Evolutionary conservation across 305 asterid species (phyloP).

Genomic region (Fraxinus ornus): DNA sequence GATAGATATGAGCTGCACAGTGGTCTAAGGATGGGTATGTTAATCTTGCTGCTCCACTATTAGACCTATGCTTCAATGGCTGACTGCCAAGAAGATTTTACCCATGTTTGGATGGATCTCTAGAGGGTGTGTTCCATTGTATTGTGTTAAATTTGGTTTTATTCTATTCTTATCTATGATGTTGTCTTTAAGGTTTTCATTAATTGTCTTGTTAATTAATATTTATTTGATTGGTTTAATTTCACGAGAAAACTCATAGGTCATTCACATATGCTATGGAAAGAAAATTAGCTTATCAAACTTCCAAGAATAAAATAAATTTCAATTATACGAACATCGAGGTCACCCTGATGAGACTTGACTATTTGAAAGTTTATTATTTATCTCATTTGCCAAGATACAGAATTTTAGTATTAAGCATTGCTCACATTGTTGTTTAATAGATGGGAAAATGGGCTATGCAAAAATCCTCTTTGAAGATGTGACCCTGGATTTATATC

Average conservation of each 20-base stretch:
- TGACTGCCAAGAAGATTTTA: neutral
- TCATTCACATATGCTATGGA: neutral
- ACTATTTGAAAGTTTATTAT: neutral
- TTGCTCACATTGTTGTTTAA: neutral
- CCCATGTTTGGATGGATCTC: neutral
- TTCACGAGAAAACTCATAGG: neutral
- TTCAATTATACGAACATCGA: neutral
- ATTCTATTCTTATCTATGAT: neutral
- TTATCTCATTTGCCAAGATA: neutral
- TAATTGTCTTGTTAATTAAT: neutral
- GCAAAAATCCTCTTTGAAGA: neutral
- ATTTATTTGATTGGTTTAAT: neutral
- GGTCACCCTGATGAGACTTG: neutral
- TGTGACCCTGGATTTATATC: neutral
- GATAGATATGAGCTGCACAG: neutral
- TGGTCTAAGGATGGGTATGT: neutral
- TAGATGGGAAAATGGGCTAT: neutral
- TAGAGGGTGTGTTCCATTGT: neutral
- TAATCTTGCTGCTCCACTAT: slow-evolving; percentile 8
- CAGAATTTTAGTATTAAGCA: neutral
- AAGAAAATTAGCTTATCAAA: neutral
- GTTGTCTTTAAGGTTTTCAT: neutral
- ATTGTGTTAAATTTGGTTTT: neutral
- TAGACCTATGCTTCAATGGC: neutral
- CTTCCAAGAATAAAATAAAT: neutral